A percentile compares a stretch with the other conserved stretches of the same genome.
These are phyloP conservation scores for Sungouiozyma intestinalis DNA, from an alignment of 805 yeast genomes.

Conservation along the genomic window DNA sequence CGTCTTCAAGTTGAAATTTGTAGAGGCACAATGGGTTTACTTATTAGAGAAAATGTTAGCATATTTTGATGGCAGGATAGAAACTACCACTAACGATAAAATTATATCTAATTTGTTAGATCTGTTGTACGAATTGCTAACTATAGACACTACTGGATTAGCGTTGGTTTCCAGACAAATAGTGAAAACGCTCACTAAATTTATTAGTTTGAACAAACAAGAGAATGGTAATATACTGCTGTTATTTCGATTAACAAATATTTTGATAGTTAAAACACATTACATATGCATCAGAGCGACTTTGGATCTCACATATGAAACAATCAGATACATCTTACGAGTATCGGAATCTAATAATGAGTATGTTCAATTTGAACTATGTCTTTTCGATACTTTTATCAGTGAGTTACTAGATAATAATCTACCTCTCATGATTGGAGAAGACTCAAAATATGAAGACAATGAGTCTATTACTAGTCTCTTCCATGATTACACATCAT, in stretches of 20 bases:
- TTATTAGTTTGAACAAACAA: conserved; percentile 14
- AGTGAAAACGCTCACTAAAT: conserved; percentile 11
- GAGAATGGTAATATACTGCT: conserved; percentile 26
- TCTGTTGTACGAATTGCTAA: conserved; percentile 16
- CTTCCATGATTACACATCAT: conserved; percentile 12
- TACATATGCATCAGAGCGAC: conserved; percentile 33
- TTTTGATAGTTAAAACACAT: conserved; percentile 33
- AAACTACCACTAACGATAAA: conserved; percentile 16
- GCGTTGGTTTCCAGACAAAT: conserved; percentile 12
- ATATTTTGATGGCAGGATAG: conserved; percentile 8
- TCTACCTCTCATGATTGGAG: conserved; percentile 15
- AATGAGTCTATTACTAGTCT: not conserved
- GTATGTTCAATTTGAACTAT: conserved; percentile 34
- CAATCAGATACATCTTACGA: conserved; percentile 28
- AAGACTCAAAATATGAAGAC: conserved; percentile 1
- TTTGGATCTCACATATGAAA: conserved; percentile 31
- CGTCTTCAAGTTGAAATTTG: conserved; percentile 17
- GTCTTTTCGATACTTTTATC: conserved; percentile 37
- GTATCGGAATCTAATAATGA: conserved; percentile 35
- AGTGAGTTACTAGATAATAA: conserved; percentile 30
- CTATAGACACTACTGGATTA: conserved; percentile 18
- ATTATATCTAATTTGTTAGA: conserved; percentile 20
- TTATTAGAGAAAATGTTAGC: conserved; percentile 11
- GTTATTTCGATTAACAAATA: conserved; percentile 38
- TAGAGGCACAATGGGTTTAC: conserved; percentile 18